Base-by-base conservation (phyloP, 78 protist genomes). In the slime mould (Dictyostelium discoideum) region DNA sequence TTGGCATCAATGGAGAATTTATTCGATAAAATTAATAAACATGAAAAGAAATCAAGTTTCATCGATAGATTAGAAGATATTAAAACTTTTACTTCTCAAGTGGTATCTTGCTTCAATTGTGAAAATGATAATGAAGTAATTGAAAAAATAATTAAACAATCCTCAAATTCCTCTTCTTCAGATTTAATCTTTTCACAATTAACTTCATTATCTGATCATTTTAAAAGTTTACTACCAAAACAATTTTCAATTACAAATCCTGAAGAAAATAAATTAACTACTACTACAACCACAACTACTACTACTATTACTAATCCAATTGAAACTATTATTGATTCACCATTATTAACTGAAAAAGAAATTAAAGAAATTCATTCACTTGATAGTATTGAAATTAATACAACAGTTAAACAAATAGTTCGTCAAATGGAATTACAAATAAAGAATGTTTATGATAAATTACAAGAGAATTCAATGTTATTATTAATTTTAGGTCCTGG, bases 401-500 rank as follows among this genome's bases (percentile, higher is more conserved):
- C 74, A 0, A n/a, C 74, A 1, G 87, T 90, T 18, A 65, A 46
- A 10, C 60, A 46, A 22, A 63, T 82, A 0, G 78, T 90, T 11
- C 42, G 11, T 8, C 29, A 65, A n/a, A 37, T 90, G 24, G 88
- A 90, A 29, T 18, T 82, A 50, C 44, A 63, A 13, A 7, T 90
- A 2, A 90, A 57, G 42, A 39, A 22, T 13, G 32, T 90, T 37
- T 72, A 82, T n/a, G 95, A 90, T 22, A 42, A 22, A 7, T 81
- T 90, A 77, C 65, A 85, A 63, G 42, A 44, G 2, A 90, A 90
- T 22, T 65, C 88, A 50, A 50, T 90, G 76, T 57, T 90, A 16
- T 50, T 90, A 2, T 26, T 90, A 37, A 24, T 72, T 8, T 48
- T 80, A 20, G 95, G 95, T 44, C 95, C 95, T 20, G 95, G 95